Evolutionary conservation across 1,284 basidiomycete species (phyloP).

Genomic region (Abortiporus biennis): DNA sequence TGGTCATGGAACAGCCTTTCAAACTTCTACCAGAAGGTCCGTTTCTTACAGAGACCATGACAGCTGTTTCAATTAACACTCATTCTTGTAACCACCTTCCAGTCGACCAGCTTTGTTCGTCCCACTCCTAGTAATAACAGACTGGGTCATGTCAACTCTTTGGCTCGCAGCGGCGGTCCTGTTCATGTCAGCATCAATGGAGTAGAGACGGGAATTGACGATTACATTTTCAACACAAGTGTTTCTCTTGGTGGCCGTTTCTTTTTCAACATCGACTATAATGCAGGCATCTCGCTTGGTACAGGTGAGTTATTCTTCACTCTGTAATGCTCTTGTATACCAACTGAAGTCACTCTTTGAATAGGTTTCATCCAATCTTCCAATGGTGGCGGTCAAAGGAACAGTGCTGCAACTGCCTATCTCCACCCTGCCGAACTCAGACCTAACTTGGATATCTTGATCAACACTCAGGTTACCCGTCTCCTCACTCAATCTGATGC

Average conservation of each 20-base stretch:
- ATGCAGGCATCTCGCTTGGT: conserved; percentile 17
- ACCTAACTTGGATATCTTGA: conserved; percentile 25
- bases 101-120: conserved; percentile 12
- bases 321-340: not conserved
- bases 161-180: conserved; percentile 16
- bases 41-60: conserved; percentile 13
- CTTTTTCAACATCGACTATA: conserved; percentile 17
- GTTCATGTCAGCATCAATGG: conserved; percentile 13
- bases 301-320: conserved; percentile 10
- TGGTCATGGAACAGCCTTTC: conserved; percentile 25
- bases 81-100: not conserved
- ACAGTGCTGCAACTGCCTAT: conserved; percentile 17
- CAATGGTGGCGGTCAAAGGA: conserved; percentile 12
- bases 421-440: conserved; percentile 11
- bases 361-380: conserved; percentile 13
- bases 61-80: not conserved
- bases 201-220: conserved; percentile 8
- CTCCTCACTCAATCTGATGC: conserved; percentile 16
- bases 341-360: not conserved
- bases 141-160: conserved; percentile 15
- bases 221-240: conserved; percentile 10
- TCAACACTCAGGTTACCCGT: conserved; percentile 23
- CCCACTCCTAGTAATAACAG: conserved; percentile 16
- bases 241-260: conserved; percentile 12
- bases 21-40: conserved; percentile 11